These are phyloP conservation scores for Volutella citrinella DNA, from an alignment of 2,329 filamentous ascomycete genomes.

Conservation along the genomic window DNA sequence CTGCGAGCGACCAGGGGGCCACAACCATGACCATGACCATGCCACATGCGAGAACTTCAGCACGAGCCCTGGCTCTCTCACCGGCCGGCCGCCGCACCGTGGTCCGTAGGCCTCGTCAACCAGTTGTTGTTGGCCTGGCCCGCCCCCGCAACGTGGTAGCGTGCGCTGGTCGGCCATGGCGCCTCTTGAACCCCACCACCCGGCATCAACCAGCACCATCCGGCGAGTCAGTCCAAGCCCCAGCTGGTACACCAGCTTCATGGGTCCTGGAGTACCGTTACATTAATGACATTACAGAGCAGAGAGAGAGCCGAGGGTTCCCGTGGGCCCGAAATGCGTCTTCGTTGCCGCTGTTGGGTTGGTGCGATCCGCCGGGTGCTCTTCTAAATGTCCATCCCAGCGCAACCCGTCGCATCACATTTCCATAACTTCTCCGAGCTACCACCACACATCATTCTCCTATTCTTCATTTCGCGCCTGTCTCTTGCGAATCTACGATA, in stretches of 20 bases:
- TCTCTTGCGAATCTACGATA: no score
- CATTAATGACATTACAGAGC: neutral
- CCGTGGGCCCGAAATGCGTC: neutral
- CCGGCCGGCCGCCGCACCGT: neutral
- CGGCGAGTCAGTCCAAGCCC: constrained; percentile 11
- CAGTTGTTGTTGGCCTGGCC: constrained; percentile 18
- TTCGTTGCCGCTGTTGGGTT: neutral
- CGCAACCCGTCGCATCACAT: no score
- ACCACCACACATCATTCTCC: no score
- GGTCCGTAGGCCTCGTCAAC: no score
- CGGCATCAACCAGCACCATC: constrained; percentile 14
- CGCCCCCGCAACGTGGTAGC: constrained; percentile 25
- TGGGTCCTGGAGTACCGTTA: neutral
- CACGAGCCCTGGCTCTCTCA: neutral
- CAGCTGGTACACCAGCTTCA: constrained; percentile 2
- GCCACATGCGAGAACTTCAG: no score
- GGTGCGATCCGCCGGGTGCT: neutral
- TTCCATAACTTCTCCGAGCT: no score
- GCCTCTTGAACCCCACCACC: no score
- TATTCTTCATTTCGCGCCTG: no score
- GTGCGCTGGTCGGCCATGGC: constrained; percentile 13
- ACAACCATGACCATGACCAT: neutral
- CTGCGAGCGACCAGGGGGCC: neutral
- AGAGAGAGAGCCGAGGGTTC: neutral
- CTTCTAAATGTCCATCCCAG: no score